Base-by-base conservation (phyloP, 768 basidiomycete species). In the Termitomyces bulborhizus region DNA sequence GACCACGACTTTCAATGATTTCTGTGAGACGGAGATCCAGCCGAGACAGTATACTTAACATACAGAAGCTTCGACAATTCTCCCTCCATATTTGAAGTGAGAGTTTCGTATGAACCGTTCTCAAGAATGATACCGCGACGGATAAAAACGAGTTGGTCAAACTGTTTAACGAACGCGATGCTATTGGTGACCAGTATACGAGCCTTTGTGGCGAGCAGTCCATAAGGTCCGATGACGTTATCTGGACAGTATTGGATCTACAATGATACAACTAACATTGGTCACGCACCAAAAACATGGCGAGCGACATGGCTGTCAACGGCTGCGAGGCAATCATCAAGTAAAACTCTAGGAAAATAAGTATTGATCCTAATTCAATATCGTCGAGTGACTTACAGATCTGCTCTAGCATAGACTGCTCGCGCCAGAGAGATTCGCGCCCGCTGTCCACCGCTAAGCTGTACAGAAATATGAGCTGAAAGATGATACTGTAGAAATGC, bases 291-390 rank as follows among this genome's bases (percentile, higher is more conserved):
- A 59, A 93, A 93, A 13, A 94, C 76, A 66, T 94, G 92, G 4
- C 88, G 82, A 13, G 89, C 90, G 37, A 93, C 91, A 68, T 93
- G 90, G n/a, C 87, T 83, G 62, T 91, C 90, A 5, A 91, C 85
- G 15, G 88, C 88, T 27, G 90, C 86, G 34, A 98, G 77, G 41
- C 93, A 93, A 58, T 98, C 95, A 61, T 98, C 96, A 5, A 98
- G 76, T 1, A 98, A 78, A 46, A 88, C 73, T 32, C 86, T 88
- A 32, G 3, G 13, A 42, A 31, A 31, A n/a, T 53, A 31, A 31
- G 16, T 53, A 54, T 44, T 3, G 51, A 24, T 12, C 4, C 6
- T 12, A 39, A 31, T 40, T 3, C 4, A 39, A 50, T 37, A 40
- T 37, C n/a, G 6, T 8, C 36, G 39, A 48, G 3, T 27, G 15